Conservation (phyloP, 2,329 filamentous ascomycete species). For the Lachnellula arida region DNA sequence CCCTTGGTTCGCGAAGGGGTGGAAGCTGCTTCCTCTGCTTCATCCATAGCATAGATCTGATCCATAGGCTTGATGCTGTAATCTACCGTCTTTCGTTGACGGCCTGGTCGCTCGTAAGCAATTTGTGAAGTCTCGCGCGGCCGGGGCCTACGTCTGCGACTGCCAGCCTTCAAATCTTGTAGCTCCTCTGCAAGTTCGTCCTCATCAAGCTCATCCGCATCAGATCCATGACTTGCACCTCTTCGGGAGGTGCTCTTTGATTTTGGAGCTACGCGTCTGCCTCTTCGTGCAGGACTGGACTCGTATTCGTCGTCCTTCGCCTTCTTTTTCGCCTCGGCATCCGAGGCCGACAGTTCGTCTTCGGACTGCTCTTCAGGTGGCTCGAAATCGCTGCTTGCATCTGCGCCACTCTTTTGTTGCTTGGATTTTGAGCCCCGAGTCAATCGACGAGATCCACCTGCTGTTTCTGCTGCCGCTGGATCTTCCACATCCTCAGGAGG, state of each 20-base stretch:
- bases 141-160: slow-evolving; percentile 42
- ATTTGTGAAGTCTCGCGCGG: slow-evolving; percentile 46
- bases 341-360: slow-evolving; percentile 40
- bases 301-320: slow-evolving; percentile 42
- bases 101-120: slow-evolving; percentile 50
- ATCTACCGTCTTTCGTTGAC: slow-evolving; percentile 65
- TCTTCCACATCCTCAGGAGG: slow-evolving; percentile 37
- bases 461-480: slow-evolving; percentile 31
- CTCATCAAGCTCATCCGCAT: slow-evolving; percentile 53
- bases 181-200: slow-evolving; percentile 64
- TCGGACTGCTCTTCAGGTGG: slow-evolving; percentile 43
- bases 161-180: slow-evolving; percentile 49
- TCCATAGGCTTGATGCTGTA: slow-evolving; percentile 83
- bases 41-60: slow-evolving; percentile 65
- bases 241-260: slow-evolving; percentile 44
- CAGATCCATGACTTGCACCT: slow-evolving; percentile 43
- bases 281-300: slow-evolving; percentile 46
- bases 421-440: slow-evolving; percentile 26
- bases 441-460: slow-evolving; percentile 26
- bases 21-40: slow-evolving; percentile 61
- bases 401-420: slow-evolving; percentile 23
- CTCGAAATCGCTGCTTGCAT: slow-evolving; percentile 32
- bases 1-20: slow-evolving; percentile 66
- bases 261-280: slow-evolving; percentile 38
- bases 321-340: slow-evolving; percentile 34